A percentile compares a stretch with the other conserved stretches of the same genome.
These are phyloP conservation scores for Sugiyamaella marilandica DNA, from an alignment of 805 yeast genomes.

Conservation along the genomic window DNA sequence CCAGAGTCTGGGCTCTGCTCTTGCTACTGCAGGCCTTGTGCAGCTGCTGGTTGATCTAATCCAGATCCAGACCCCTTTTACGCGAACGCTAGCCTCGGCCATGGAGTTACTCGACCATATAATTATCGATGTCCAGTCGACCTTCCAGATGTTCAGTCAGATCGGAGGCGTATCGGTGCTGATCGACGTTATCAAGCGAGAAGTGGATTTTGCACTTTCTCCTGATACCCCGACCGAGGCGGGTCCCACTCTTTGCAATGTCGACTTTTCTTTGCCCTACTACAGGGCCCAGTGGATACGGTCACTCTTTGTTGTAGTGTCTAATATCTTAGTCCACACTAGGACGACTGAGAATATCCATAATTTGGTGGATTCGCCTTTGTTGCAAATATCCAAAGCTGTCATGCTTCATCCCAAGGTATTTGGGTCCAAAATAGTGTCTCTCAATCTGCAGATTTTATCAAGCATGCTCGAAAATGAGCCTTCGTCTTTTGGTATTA, in stretches of 20 bases:
- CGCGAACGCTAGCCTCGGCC: slow-evolving; percentile 60
- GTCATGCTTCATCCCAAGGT: slow-evolving; percentile 51
- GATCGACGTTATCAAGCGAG: slow-evolving; percentile 56
- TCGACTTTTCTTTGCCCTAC: slow-evolving; percentile 31
- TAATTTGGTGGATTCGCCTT: slow-evolving; percentile 78
- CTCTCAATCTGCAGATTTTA: slow-evolving; percentile 58
- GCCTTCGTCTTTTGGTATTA: slow-evolving; percentile 79
- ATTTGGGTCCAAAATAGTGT: slow-evolving; percentile 64
- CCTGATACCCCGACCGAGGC: slow-evolving; percentile 14
- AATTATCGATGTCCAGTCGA: slow-evolving; percentile 36
- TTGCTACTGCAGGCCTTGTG: slow-evolving; percentile 73
- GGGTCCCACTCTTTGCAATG: slow-evolving; percentile 48
- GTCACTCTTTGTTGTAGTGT: slow-evolving; percentile 57
- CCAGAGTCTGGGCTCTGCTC: slow-evolving; percentile 34
- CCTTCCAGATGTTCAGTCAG: slow-evolving; percentile 58
- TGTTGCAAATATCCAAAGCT: slow-evolving; percentile 56
- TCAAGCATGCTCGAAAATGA: slow-evolving; percentile 78
- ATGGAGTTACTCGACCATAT: slow-evolving; percentile 49
- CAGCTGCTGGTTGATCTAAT: slow-evolving; percentile 61
- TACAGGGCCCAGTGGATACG: slow-evolving; percentile 41
- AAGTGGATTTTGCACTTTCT: slow-evolving; percentile 55
- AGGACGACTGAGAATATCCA: slow-evolving; percentile 74
- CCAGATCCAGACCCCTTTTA: slow-evolving; percentile 44
- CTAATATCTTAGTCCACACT: slow-evolving; percentile 62
- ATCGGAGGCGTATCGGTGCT: slow-evolving; percentile 61